Percentiles rank a stretch among this genome's conserved stretches.
These are phyloP conservation scores for Epichloe scottii DNA, from an alignment of 2,329 filamentous ascomycete species.

Conservation along the genomic window DNA sequence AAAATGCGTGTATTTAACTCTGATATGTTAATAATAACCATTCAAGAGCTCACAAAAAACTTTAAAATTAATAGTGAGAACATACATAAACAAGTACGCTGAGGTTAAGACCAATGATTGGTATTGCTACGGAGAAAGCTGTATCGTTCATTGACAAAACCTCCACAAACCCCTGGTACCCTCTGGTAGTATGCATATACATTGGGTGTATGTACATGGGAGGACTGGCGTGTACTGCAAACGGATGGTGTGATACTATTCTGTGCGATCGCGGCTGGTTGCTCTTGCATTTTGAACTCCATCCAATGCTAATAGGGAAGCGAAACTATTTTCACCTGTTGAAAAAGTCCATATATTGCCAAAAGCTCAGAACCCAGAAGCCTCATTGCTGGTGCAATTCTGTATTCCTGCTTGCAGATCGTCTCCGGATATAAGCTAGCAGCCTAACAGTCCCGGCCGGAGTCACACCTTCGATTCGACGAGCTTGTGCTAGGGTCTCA, in stretches of 20 bases:
- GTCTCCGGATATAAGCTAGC: slow-evolving; percentile 45
- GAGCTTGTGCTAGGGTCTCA: slow-evolving; percentile 78
- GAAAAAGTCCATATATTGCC: not conserved
- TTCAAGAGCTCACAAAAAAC: too few relatives aligned
- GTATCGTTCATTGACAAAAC: not conserved
- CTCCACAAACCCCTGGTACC: not conserved
- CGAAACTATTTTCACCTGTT: not conserved
- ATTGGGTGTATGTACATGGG: not conserved
- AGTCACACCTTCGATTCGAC: slow-evolving; percentile 70
- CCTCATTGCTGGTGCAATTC: not conserved
- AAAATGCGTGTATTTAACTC: too few relatives aligned
- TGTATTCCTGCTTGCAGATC: not conserved
- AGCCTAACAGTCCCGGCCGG: slow-evolving; percentile 48
- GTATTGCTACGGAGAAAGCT: not conserved
- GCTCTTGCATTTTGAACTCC: not conserved
- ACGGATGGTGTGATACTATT: not conserved
- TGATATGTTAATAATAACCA: too few relatives aligned
- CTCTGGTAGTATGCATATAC: not conserved
- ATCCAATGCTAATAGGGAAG: not conserved
- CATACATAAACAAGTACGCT: too few relatives aligned
- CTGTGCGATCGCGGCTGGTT: not conserved
- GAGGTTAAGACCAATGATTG: too few relatives aligned
- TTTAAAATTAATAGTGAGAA: too few relatives aligned
- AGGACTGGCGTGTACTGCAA: not conserved
- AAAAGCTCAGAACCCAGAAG: not conserved